These are phyloP conservation scores for Calcarisporium arbuscula DNA, from an alignment of 2,329 filamentous ascomycete species.

Conservation along the genomic window DNA sequence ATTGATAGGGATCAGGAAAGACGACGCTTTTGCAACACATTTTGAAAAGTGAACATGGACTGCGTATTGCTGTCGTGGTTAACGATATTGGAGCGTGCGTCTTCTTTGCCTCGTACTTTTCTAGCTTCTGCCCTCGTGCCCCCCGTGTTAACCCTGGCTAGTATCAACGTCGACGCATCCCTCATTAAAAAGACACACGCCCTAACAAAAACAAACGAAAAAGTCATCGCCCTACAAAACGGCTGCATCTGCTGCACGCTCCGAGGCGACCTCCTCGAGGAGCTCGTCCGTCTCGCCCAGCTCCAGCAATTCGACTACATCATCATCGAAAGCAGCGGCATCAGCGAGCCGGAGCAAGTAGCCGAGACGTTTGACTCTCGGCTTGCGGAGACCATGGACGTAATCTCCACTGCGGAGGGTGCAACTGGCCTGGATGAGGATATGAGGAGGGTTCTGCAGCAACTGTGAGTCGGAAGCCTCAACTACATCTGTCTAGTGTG, in stretches of 20 bases:
- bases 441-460: slow-evolving; percentile 28
- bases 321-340: slow-evolving; percentile 64
- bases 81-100: slow-evolving; percentile 61
- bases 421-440: slow-evolving; percentile 25
- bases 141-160: slow-evolving; percentile 15
- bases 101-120: neutral
- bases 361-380: slow-evolving; percentile 64
- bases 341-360: slow-evolving; percentile 68
- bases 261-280: slow-evolving; percentile 63
- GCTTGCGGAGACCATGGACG: slow-evolving; percentile 41
- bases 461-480: slow-evolving; percentile 23
- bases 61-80: slow-evolving; percentile 65
- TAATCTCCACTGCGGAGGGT: slow-evolving; percentile 22
- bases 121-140: accelerated
- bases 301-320: slow-evolving; percentile 63
- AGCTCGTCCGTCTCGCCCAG: slow-evolving; percentile 58
- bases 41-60: slow-evolving; percentile 58
- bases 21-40: slow-evolving; percentile 66
- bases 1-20: slow-evolving; percentile 57
- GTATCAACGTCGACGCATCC: slow-evolving; percentile 59
- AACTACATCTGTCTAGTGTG: no score
- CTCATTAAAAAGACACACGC: slow-evolving; percentile 51
- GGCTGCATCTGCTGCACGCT: slow-evolving; percentile 74
- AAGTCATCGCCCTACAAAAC: slow-evolving; percentile 63
- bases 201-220: slow-evolving; percentile 53